These are phyloP conservation scores for Carex pumila DNA, from an alignment of 176 grass and related monocot species.

Conservation along the genomic window DNA sequence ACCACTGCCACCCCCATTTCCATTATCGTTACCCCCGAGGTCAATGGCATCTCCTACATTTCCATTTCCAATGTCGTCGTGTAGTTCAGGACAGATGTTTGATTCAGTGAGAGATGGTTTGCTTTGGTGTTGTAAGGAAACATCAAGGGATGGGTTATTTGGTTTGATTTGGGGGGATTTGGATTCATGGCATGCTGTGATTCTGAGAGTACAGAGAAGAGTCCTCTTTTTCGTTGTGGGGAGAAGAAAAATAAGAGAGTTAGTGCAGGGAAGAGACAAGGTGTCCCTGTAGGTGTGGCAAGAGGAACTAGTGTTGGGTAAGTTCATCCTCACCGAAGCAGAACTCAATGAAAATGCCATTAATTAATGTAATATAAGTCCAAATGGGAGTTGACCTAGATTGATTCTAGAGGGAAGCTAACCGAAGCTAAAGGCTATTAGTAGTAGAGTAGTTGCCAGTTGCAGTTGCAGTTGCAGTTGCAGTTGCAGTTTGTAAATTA, in stretches of 20 bases:
- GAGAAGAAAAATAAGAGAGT: background rate
- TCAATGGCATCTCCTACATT: background rate
- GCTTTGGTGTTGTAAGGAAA: background rate
- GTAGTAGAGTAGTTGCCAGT: too few relatives aligned
- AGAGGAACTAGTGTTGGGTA: too few relatives aligned
- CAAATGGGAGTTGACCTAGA: too few relatives aligned
- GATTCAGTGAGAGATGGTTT: background rate
- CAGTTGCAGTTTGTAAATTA: too few relatives aligned
- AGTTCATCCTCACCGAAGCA: background rate
- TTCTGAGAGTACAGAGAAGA: background rate
- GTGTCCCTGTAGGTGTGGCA: background rate
- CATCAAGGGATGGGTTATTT: too few relatives aligned
- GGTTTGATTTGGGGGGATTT: background rate
- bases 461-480: too few relatives aligned
- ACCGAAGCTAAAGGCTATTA: too few relatives aligned
- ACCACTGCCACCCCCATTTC: background rate
- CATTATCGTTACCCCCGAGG: background rate
- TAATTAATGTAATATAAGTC: too few relatives aligned
- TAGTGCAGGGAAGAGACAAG: background rate
- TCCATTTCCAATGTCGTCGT: background rate
- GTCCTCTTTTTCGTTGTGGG: background rate
- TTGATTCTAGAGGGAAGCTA: too few relatives aligned
- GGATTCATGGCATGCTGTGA: background rate
- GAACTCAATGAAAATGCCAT: background rate
- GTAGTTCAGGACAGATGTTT: background rate